These are phyloP conservation scores for Parathielavia appendiculata DNA, from an alignment of 495 filamentous ascomycete species.

Conservation along the genomic window DNA sequence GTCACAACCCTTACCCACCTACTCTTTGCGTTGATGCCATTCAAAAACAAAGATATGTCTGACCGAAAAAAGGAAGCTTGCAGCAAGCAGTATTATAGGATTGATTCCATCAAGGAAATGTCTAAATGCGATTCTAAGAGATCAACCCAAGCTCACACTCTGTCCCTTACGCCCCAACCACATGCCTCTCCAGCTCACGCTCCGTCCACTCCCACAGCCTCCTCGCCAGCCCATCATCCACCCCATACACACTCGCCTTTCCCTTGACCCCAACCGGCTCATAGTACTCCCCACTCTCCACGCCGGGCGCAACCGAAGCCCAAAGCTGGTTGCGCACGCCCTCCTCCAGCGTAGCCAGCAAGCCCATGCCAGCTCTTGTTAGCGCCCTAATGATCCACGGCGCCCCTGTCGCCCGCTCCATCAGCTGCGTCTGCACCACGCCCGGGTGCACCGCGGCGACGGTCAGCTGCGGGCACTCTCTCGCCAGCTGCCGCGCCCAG, in stretches of 20 bases:
- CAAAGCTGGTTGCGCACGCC: slow-evolving; percentile 59
- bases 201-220: slow-evolving; percentile 63
- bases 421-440: slow-evolving; percentile 52
- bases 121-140: too few species aligned
- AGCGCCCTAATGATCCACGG: not conserved
- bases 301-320: slow-evolving; percentile 43
- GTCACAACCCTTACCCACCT: too few species aligned
- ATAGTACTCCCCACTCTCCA: slow-evolving; percentile 41
- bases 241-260: slow-evolving; percentile 29
- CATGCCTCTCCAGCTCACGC: slow-evolving; percentile 23
- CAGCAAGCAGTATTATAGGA: too few species aligned
- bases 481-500: slow-evolving; percentile 54
- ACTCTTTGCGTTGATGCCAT: too few species aligned
- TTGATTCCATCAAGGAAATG: too few species aligned
- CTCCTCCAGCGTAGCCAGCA: slow-evolving; percentile 26
- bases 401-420: not conserved
- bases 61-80: too few species aligned
- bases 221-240: slow-evolving; percentile 45
- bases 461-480: slow-evolving; percentile 50
- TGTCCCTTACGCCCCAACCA: not conserved
- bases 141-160: not conserved
- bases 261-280: slow-evolving; percentile 28
- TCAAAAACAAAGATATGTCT: too few species aligned
- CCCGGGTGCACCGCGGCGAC: slow-evolving; percentile 61
- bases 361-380: not conserved